Evolutionary conservation across 2,329 filamentous ascomycete species (phyloP), one percentile per base, ranked within the genome.

Genomic region (Fusarium stilboides): DNA sequence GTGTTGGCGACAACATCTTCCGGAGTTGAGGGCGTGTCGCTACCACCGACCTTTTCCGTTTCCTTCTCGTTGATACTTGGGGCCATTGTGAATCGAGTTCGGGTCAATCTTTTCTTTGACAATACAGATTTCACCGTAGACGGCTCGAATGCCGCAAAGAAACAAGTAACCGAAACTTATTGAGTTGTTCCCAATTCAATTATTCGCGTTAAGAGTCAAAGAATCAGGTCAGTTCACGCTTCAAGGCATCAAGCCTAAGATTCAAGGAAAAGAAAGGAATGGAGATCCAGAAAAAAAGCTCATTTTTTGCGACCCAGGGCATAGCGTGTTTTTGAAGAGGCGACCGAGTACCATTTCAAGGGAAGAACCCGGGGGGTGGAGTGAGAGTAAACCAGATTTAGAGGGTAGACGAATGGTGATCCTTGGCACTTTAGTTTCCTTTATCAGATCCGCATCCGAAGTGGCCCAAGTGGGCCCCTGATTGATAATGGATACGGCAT

Each of bases 401-500:
- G 45, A 57, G 26, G 34, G 28, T 20, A 22, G 33, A 54, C 42
- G 40, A 57, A 67, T 56, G 47, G 64, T 71, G 68, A 71, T 66
- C 55, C 68, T 69, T 65, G 68, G 68, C 60, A 68, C 28, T 54
- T 62, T 70, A 70, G 65, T 45, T 45, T 39, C 52, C 59, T 69
- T 69, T 69, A 69, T 69, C 66, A 70, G 66, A 69, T 69, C 66
- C 66, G 66, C 56, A 47, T 36, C 20, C 28, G 42, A 53, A 51
- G 52, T 49, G 42, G 62, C 12, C 33, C 19, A 36, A 58, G 66
- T 69, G 66, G 66, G 42, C 45, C 39, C 36, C 50, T 57, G 66
- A 66, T 69, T 69, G 66, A 69, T 67, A 70, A 70, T 67, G 57
- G 36, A 60, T 69, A 31, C 28, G 10, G 28, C 28, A 58, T 62